Evolutionary conservation across 78 protist species (phyloP).

Genomic region (Speleostelium caveatum): DNA sequence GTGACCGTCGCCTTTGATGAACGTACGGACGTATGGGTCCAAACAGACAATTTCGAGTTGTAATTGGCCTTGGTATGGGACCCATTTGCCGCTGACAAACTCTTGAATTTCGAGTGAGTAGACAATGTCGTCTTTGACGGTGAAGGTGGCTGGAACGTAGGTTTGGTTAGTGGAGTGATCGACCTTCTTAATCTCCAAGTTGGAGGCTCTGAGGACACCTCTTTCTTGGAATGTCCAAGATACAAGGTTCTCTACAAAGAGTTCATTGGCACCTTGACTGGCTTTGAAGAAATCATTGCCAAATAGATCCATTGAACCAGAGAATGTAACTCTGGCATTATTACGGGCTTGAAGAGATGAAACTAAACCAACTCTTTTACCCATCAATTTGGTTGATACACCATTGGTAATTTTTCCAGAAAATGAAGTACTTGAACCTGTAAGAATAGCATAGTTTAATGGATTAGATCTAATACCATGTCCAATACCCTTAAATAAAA

Average conservation of each 20-base stretch:
- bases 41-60: conserved; percentile 82
- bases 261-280: conserved; percentile 39
- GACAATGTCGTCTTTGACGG: conserved; percentile 44
- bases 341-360: conserved; percentile 92
- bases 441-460: conserved; percentile 67
- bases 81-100: conserved; percentile 81
- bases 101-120: conserved; percentile 81
- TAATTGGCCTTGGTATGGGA: conserved; percentile 83
- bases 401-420: conserved; percentile 45
- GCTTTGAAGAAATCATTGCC: conserved; percentile 43
- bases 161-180: conserved; percentile 15
- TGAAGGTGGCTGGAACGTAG: conserved; percentile 4
- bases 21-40: conserved; percentile 89
- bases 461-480: conserved; percentile 19
- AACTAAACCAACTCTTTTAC: conserved; percentile 81
- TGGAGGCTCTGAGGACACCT: conserved; percentile 78
- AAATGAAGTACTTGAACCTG: conserved; percentile 79
- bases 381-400: conserved; percentile 39
- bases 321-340: conserved; percentile 86
- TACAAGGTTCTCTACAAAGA: conserved; percentile 54
- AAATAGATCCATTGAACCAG: conserved; percentile 87
- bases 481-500: conserved; percentile 89
- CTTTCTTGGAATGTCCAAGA: conserved; percentile 85
- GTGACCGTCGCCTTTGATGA: conserved; percentile 43
- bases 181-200: conserved; percentile 22